Evolutionary conservation across 371 early-diverging fungal species (phyloP).

Genomic region (Syncephalastrum sp.): DNA sequence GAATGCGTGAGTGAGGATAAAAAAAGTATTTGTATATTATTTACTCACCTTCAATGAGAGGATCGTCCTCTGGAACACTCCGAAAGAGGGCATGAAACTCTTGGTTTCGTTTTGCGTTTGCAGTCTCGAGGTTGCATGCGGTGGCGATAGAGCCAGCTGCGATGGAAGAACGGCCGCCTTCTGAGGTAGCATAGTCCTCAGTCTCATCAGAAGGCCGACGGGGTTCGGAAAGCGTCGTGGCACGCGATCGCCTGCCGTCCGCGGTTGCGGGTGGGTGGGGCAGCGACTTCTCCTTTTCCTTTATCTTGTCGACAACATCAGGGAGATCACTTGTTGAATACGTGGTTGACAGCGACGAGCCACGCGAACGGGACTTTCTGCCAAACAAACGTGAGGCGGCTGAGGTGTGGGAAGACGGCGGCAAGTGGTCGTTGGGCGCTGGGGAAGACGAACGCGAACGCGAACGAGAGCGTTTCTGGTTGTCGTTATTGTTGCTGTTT

Average conservation of each 20-base stretch:
- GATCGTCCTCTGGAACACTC: slow-evolving; percentile 65
- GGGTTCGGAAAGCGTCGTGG: too few species aligned
- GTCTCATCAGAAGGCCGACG: slow-evolving; percentile 15
- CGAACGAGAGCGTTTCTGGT: background rate
- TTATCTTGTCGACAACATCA: slow-evolving; percentile 3
- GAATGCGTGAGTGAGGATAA: background rate
- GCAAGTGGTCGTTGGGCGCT: slow-evolving; percentile 8
- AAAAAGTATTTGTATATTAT: background rate
- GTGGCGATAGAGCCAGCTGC: slow-evolving; percentile 21
- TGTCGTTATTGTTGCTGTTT: slow-evolving; percentile 1
- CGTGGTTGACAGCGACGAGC: slow-evolving; percentile 17
- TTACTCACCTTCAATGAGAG: slow-evolving; percentile 60
- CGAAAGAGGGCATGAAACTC: slow-evolving; percentile 69
- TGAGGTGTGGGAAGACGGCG: background rate
- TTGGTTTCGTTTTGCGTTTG: slow-evolving; percentile 52
- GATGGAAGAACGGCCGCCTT: slow-evolving; percentile 6
- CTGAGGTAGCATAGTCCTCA: slow-evolving; percentile 8
- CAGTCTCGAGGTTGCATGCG: slow-evolving; percentile 24
- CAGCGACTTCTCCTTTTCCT: background rate
- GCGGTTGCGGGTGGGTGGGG: too few species aligned
- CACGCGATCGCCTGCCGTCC: too few species aligned
- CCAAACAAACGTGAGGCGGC: slow-evolving; percentile 5
- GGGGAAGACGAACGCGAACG: slow-evolving; percentile 9
- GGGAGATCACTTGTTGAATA: slow-evolving; percentile 7
- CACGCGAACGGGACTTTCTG: slow-evolving; percentile 21